Evolutionary conservation across 345 rosid genomes (phyloP), one percentile per base, ranked within the genome.

Genomic region (Cardamine resedifolia): DNA sequence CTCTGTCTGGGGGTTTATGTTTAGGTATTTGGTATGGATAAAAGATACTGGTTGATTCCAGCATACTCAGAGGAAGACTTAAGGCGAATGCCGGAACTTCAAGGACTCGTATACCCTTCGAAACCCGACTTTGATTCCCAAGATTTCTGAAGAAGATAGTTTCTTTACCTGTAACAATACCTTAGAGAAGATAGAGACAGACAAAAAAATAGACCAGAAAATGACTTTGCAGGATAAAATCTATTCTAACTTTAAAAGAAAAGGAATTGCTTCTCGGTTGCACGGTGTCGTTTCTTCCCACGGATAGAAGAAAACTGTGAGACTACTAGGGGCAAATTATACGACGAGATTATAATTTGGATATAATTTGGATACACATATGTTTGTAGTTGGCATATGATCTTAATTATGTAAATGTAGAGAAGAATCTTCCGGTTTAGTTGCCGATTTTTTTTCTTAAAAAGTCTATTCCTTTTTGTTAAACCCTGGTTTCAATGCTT

Each of bases 21-120:
- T 30, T 65, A 91, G 99, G 99, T 89, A n/a, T 88, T 89, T 81
- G 99, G 99, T 44, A 82, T 82, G 72, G 97, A 89, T 77, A 86
- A 82, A 67, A 74, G 85, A 41, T 85, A 88, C 67, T 91, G 97
- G 96, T 83, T 91, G 57, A 66, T 95, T 30, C 99, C 99, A 2
- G 78, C 85, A 14, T 91, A 95, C 68, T 87, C 95, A 5, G 97
- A 91, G 3, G 97, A 95, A 66, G 99, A 95, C 76, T 24, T 88
- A 69, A 77, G 94, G 23, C 75, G 90, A 67, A 95, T 95, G 82
- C 96, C 96, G 3, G 87, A 87, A 24, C 96, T 95, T 75, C 96
- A 91, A 71, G 96, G 99, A 63, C 90, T 95, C 14, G 96, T 89
- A 67, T 95, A 88, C 69, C 97, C 97, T 51, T 88, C 90, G 3